A percentile compares a stretch with the other conserved stretches of the same genome.
Conservation (phyloP, 371 early-diverging fungal genomes). For the Mucor indicus region DNA sequence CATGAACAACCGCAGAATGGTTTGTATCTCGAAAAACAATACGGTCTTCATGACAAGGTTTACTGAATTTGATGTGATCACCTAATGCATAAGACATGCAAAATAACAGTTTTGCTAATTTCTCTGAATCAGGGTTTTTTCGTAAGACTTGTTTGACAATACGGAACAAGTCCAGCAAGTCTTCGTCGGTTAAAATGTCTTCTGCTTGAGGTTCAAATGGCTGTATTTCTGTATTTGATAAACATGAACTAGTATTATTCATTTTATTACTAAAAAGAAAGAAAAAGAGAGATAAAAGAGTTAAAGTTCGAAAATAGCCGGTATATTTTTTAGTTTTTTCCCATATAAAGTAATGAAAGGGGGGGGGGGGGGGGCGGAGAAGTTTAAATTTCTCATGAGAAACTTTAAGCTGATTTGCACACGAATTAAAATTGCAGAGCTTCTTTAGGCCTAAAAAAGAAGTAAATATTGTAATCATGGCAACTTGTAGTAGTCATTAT, state of each 20-base stretch:
- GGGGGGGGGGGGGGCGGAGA: not conserved
- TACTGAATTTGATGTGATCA: constrained; percentile 36
- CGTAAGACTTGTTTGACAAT: constrained; percentile 37
- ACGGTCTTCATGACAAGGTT: constrained; percentile 35
- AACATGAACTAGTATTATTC: constrained; percentile 3
- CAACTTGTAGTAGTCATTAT: not conserved
- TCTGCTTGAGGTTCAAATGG: constrained; percentile 38
- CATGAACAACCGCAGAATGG: constrained; percentile 10
- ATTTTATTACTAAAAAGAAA: no score
- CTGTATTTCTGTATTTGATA: constrained; percentile 17
- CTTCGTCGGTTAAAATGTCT: constrained; percentile 44
- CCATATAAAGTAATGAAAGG: no score
- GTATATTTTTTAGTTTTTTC: no score
- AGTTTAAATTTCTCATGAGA: not conserved
- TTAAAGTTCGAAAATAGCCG: no score
- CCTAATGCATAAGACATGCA: constrained; percentile 43
- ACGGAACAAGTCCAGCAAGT: constrained; percentile 40
- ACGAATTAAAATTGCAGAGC: no score
- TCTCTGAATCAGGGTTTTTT: constrained; percentile 36
- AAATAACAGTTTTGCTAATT: constrained; percentile 39
- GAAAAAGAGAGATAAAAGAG: no score
- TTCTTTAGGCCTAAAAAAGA: not conserved
- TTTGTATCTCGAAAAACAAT: constrained; percentile 30
- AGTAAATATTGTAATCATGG: not conserved
- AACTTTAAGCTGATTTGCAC: not conserved